Evolutionary conservation across 257 asterid genomes (phyloP), one percentile per base, ranked within the genome.

Genomic region (Lavandula angustifolia): DNA sequence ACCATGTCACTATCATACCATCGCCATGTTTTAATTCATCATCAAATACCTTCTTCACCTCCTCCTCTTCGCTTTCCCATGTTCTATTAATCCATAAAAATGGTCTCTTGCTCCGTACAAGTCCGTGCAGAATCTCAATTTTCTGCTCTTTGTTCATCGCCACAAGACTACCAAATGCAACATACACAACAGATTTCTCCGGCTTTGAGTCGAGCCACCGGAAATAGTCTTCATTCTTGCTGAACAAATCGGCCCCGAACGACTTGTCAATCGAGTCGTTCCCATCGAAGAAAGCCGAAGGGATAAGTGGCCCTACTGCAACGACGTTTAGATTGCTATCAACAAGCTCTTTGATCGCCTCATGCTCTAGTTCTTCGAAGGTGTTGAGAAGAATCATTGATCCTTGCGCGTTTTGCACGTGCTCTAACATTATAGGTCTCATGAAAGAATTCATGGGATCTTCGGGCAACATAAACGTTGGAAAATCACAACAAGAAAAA

Each of bases 1-100:
- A 84, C 91, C 89, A 84, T 0, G 81, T 73, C 6, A 84, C 79
- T 41, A 87, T 69, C 17, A 80, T 53, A 40, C 95, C 83, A n/a
- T 77, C 75, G 33, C 71, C 76, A n/a, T 41, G 32, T 4, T 9
- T 38, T 43, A 56, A 1, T 1, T 62, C 72, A 5, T 62, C 42
- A 34, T 60, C 66, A 6, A 68, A 41, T 70, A 48, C 40, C 18
- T 53, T 52, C 40, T 67, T 75, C 29, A 62, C 74, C 17, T 70
- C 82, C 31, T 76, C 79, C 0, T 62, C 79, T 8, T 61, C 79
- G 3, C 37, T 40, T 0, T 76, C 77, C 4, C 72, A 34, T 18
- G 76, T 41, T 61, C 85, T 77, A 7, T 76, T 60, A 4, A 79
- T 87, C 84, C 85, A 71, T 34, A 86, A 41, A 61, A 80, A 84